Evolutionary conservation across 2,329 filamentous ascomycete genomes (phyloP), one percentile per base, ranked within the genome.

Genomic region (Paraphaeosphaeria minitans): DNA sequence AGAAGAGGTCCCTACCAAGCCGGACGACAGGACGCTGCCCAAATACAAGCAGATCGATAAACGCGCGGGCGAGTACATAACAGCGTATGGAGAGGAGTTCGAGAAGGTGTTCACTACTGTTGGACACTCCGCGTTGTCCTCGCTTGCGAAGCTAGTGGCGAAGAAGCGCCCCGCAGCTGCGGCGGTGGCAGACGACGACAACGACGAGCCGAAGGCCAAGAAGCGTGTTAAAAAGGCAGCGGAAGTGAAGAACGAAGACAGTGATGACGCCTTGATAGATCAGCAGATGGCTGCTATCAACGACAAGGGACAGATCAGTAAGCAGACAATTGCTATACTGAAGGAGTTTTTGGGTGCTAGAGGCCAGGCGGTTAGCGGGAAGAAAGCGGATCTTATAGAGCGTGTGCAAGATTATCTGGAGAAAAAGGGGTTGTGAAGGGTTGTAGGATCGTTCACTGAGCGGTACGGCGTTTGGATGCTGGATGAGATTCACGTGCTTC

Each of bases 11-110:
- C 93, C 93, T 0, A 89, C 90, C 21, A 78, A 84, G 47, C 82
- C 85, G 1, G 85, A 89, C 51, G 95, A 99, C 72, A 88, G 90
- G 64, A 98, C 95, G 0, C 74, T 91, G 14, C 95, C 95, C 1
- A 92, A 90, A 68, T 93, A 89, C 77, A 89, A 86, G 66, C 92
- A 96, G 65, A 98, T 99, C 56, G 87, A 93, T 75, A 98, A 83
- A 80, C 87, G 94, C 31, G 89, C 91, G 1, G 93, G 93, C 0
- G 85, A 87, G 2, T 91, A 92, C 70, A 84, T 97, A 10, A 81
- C 89, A 47, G 87, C 91, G 35, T 97, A 93, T 88, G 88, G 90
- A 4, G 81, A 85, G 37, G 82, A 84, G 12, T 82, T 97, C 6
- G 85, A 90, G 31, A 78, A 84, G 9, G 86, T 88, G 57, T 83